phyloP scores from a whole-genome alignment of 2,329 filamentous ascomycete species.

The Phaeophleospora eucalypticola region DNA sequence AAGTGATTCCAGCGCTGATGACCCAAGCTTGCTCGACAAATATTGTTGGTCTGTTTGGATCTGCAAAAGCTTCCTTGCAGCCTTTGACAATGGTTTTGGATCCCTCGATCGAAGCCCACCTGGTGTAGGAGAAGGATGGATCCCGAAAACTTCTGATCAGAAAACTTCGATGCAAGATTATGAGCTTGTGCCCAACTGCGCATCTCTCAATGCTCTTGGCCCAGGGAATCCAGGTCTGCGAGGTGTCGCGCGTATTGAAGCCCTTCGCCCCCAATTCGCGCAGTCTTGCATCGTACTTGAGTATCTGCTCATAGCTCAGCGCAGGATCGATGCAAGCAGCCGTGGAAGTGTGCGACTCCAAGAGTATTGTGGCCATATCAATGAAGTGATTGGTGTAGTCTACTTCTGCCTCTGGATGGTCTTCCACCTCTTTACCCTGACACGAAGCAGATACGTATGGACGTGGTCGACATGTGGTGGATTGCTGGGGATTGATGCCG shows the following conservation, averaged over 20 bases:
- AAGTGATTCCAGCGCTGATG: slow-evolving; percentile 5
- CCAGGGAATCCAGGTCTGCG: neutral
- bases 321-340: neutral
- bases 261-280: slow-evolving; percentile 1
- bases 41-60: slow-evolving; percentile 4
- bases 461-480: slow-evolving; percentile 2
- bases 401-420: too few species aligned
- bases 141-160: slow-evolving; percentile 7
- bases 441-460: too few species aligned
- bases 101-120: slow-evolving; percentile 9
- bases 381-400: too few species aligned
- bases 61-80: neutral
- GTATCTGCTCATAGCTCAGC: slow-evolving; percentile 5
- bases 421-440: too few species aligned
- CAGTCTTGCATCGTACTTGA: slow-evolving; percentile 7
- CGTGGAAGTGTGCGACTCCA: slow-evolving; percentile 8
- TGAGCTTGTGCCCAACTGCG: slow-evolving; percentile 6
- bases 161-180: slow-evolving; percentile 8
- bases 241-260: neutral
- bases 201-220: neutral
- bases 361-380: slow-evolving; percentile 3
- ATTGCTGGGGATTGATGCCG: slow-evolving; percentile 8
- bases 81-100: slow-evolving; percentile 7
- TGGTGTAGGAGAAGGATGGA: slow-evolving; percentile 4
- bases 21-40: slow-evolving; percentile 6